phyloP scores from a whole-genome alignment of 2,329 filamentous ascomycete species.

The Zarea fungicola region DNA sequence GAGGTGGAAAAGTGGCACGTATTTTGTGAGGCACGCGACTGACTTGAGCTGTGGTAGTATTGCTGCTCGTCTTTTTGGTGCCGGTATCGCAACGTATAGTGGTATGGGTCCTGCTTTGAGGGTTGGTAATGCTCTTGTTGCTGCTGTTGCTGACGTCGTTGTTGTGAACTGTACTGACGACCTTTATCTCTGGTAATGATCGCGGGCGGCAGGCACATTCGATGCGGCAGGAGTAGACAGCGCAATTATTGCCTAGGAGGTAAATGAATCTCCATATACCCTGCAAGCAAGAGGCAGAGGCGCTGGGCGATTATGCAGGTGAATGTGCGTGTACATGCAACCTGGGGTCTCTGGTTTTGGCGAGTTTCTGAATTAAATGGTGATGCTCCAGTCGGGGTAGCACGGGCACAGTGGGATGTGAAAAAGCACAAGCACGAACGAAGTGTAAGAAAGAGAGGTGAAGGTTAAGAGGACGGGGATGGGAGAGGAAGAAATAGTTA shows the following conservation, averaged over 20 bases:
- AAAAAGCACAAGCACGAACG: neutral
- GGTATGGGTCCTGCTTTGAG: neutral
- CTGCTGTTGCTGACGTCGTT: neutral
- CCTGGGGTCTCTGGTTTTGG: conserved; percentile 3
- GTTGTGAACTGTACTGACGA: conserved; percentile 1
- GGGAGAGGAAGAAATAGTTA: neutral
- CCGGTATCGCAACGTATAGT: neutral
- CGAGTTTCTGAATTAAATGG: conserved; percentile 2
- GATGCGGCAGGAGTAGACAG: conserved; percentile 21
- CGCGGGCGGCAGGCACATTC: conserved; percentile 4
- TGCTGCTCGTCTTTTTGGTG: neutral
- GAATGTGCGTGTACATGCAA: conserved; percentile 4
- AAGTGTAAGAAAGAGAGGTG: neutral
- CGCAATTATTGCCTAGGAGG: conserved; percentile 23
- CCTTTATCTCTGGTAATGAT: conserved; percentile 2
- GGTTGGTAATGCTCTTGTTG: neutral
- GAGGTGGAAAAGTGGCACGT: conserved; percentile 12
- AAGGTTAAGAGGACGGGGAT: neutral
- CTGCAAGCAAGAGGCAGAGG: conserved; percentile 12
- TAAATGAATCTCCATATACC: conserved; percentile 8
- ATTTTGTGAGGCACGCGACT: conserved; percentile 4
- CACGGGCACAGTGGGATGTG: neutral
- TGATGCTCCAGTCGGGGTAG: neutral
- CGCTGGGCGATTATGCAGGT: conserved; percentile 1
- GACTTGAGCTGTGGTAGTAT: neutral